Evolutionary conservation across 1,284 basidiomycete species (phyloP).

Genomic region (Ustilago bromivora): DNA sequence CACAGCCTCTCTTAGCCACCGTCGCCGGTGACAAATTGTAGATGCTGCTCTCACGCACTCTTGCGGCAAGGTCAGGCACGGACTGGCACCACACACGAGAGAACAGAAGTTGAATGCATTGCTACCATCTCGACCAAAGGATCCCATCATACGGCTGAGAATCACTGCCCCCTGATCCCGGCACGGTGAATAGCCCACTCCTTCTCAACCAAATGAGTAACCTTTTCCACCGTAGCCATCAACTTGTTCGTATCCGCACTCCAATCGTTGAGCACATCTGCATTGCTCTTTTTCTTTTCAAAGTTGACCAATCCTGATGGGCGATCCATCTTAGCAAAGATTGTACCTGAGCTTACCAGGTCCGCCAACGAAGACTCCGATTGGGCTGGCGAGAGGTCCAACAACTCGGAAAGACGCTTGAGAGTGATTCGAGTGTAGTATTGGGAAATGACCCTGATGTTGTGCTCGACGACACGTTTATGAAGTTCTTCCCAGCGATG

Average conservation of each 20-base stretch:
- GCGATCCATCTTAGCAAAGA: slow-evolving; percentile 91
- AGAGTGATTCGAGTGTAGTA: slow-evolving; percentile 97
- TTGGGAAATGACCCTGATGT: slow-evolving; percentile 90
- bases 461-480: slow-evolving; percentile 96
- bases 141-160: neutral
- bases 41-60: no score
- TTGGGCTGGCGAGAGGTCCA: slow-evolving; percentile 83
- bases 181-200: slow-evolving; percentile 68
- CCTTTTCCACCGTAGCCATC: slow-evolving; percentile 69
- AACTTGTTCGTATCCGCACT: slow-evolving; percentile 93
- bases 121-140: no score
- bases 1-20: no score
- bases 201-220: slow-evolving; percentile 66
- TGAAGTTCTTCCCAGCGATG: slow-evolving; percentile 96
- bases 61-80: no score
- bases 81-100: no score
- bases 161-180: slow-evolving; percentile 43
- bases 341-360: slow-evolving; percentile 79
- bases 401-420: slow-evolving; percentile 82
- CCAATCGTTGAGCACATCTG: slow-evolving; percentile 88
- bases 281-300: slow-evolving; percentile 54
- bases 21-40: no score
- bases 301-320: slow-evolving; percentile 90
- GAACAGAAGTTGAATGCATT: no score
- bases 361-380: slow-evolving; percentile 89